Evolutionary conservation across 345 rosid species (phyloP).

Genomic region (Lumnitzera littorea): DNA sequence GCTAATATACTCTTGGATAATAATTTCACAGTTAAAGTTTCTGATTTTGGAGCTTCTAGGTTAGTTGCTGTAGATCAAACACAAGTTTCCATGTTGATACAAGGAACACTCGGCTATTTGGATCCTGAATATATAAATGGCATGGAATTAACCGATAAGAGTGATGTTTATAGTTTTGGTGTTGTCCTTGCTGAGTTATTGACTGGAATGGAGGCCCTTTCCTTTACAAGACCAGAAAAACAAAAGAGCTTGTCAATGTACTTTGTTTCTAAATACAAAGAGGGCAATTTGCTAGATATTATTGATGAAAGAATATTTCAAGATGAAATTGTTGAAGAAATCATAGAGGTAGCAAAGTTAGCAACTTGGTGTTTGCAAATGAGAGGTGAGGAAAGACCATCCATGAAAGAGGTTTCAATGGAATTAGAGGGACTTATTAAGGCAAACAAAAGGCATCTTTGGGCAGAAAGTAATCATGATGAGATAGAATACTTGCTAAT

Average conservation of each 20-base stretch:
- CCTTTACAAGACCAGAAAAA: not conserved
- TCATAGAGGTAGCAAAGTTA: constrained; percentile 8
- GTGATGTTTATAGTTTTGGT: not conserved
- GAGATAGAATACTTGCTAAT: too few species aligned
- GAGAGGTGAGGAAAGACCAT: constrained; percentile 25
- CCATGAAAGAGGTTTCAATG: constrained; percentile 21
- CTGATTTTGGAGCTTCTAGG: constrained; percentile 47
- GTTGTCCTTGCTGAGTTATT: not conserved
- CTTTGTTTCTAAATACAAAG: not conserved
- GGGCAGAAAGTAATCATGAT: constrained; percentile 2
- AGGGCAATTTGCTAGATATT: too few species aligned
- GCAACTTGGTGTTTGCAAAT: constrained; percentile 16
- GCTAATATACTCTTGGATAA: constrained; percentile 24
- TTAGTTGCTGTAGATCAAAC: constrained; percentile 31
- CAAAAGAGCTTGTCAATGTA: not conserved
- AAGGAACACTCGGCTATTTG: constrained; percentile 19
- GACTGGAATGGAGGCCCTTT: not conserved
- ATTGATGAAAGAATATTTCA: constrained; percentile 8
- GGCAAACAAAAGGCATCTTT: constrained; percentile 11
- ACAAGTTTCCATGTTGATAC: constrained; percentile 36
- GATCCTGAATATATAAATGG: not conserved
- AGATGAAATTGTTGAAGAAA: not conserved
- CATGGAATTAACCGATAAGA: not conserved
- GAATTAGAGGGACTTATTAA: constrained; percentile 1
- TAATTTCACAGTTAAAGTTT: constrained; percentile 22